A percentile compares a stretch with the other conserved stretches of the same genome.
phyloP scores from a whole-genome alignment of 768 basidiomycete species.

The Rhizopogon vulgaris region DNA sequence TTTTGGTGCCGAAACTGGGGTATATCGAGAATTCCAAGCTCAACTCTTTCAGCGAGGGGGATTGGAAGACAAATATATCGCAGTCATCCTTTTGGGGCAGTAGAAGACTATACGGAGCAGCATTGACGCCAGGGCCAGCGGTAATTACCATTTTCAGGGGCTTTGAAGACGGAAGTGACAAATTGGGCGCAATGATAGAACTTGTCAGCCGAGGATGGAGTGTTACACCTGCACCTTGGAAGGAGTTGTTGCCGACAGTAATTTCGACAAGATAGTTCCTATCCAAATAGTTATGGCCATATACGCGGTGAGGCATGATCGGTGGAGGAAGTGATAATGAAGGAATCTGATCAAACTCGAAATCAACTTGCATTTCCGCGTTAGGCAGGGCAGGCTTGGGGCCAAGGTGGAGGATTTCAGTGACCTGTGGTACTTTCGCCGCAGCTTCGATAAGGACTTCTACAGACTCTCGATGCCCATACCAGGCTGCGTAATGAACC shows the following conservation, averaged over 20 bases:
- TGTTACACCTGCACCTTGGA: constrained; percentile 38
- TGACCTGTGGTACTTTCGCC: constrained; percentile 11
- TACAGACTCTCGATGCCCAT: constrained; percentile 74
- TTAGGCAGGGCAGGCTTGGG: constrained; percentile 15
- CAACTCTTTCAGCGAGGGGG: constrained; percentile 63
- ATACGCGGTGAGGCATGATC: constrained; percentile 95
- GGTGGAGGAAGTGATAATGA: constrained; percentile 94
- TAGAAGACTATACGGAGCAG: constrained; percentile 86
- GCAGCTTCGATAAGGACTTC: constrained; percentile 46
- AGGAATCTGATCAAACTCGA: constrained; percentile 88
- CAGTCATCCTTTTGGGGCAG: constrained; percentile 70
- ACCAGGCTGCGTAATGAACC: constrained; percentile 95
- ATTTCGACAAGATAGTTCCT: constrained; percentile 81
- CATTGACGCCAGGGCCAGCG: constrained; percentile 72
- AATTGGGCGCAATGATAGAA: constrained; percentile 59
- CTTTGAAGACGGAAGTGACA: constrained; percentile 60
- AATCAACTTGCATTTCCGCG: constrained; percentile 38
- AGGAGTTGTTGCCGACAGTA: constrained; percentile 59
- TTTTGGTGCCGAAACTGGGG: constrained; percentile 96
- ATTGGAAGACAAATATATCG: constrained; percentile 83
- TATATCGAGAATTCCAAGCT: constrained; percentile 91
- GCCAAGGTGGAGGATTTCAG: constrained; percentile 11
- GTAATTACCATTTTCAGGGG: constrained; percentile 96
- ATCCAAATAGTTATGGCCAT: constrained; percentile 94
- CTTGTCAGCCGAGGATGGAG: constrained; percentile 72